Conservation (phyloP, 2,329 filamentous ascomycete genomes). For the Xylariaceae sp. region DNA sequence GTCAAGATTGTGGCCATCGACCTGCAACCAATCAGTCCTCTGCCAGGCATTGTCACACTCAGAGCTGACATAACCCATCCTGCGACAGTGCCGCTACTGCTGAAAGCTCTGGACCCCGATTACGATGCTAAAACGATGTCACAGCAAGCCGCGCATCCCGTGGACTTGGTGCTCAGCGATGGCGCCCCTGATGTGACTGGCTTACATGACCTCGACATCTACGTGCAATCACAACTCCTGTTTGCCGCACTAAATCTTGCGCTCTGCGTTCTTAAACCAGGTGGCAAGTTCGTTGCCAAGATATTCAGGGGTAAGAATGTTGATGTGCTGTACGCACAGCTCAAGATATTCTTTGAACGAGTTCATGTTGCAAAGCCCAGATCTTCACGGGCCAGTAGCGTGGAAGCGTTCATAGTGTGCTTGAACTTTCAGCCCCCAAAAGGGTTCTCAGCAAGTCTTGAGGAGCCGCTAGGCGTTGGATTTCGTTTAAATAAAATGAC, state of each 20-base stretch:
- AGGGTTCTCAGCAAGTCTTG: conserved; percentile 76
- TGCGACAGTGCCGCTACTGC: conserved; percentile 86
- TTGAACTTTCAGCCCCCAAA: conserved; percentile 82
- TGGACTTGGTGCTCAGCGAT: conserved; percentile 93
- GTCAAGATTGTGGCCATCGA: conserved; percentile 97
- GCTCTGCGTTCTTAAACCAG: conserved; percentile 87
- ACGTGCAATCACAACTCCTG: conserved; percentile 93
- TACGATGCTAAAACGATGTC: conserved; percentile 56
- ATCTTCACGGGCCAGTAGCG: conserved; percentile 92
- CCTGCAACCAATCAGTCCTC: conserved; percentile 90
- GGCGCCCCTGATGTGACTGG: conserved; percentile 97
- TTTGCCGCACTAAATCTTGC: conserved; percentile 94
- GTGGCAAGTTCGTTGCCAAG: conserved; percentile 96
- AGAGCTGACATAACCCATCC: conserved; percentile 98
- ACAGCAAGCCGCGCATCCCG: conserved; percentile 71
- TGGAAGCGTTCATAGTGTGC: conserved; percentile 97
- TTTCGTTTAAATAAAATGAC: conserved; percentile 59
- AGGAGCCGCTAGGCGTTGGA: conserved; percentile 74
- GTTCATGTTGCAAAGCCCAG: conserved; percentile 93
- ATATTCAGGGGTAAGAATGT: conserved; percentile 95
- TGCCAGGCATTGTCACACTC: conserved; percentile 90
- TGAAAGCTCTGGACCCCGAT: conserved; percentile 81
- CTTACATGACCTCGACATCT: conserved; percentile 96
- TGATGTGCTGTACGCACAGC: conserved; percentile 91
- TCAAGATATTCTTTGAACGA: conserved; percentile 86